Evolutionary conservation across 495 filamentous ascomycete species (phyloP).

Genomic region (Wilcoxina mikolae): DNA sequence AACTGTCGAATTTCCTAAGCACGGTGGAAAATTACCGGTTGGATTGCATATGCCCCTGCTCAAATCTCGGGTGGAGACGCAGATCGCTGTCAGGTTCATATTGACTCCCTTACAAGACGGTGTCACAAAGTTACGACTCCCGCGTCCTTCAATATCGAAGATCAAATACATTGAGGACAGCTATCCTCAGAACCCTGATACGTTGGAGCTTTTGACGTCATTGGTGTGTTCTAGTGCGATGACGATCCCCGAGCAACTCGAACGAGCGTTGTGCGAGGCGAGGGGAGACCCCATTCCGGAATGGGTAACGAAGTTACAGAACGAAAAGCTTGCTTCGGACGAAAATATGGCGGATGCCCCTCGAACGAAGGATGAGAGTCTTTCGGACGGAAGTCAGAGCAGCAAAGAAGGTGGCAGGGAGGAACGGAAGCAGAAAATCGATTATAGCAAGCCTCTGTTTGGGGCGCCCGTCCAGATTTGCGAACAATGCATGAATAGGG

Average conservation of each 20-base stretch:
- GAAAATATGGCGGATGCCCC: background rate
- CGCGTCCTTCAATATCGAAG: slow-evolving; percentile 78
- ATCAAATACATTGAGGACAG: slow-evolving; percentile 61
- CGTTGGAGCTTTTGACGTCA: slow-evolving; percentile 61
- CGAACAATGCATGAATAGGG: slow-evolving; percentile 62
- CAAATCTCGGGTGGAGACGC: slow-evolving; percentile 90
- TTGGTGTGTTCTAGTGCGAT: slow-evolving; percentile 92
- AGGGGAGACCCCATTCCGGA: slow-evolving; percentile 30
- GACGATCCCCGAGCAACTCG: slow-evolving; percentile 47
- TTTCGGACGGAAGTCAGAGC: background rate
- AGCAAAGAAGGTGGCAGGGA: background rate
- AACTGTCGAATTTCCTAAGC: slow-evolving; percentile 5
- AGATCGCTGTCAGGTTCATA: slow-evolving; percentile 68
- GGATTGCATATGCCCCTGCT: slow-evolving; percentile 12
- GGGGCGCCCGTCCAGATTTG: slow-evolving; percentile 60
- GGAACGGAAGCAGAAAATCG: slow-evolving; percentile 1
- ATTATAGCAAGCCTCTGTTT: background rate
- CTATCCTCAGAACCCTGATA: slow-evolving; percentile 47
- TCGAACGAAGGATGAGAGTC: background rate
- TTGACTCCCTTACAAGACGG: slow-evolving; percentile 56
- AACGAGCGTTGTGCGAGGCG: slow-evolving; percentile 54
- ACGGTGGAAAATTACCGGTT: background rate
- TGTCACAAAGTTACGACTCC: slow-evolving; percentile 67
- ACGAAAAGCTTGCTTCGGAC: background rate
- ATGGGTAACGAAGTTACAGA: background rate